phyloP scores from a whole-genome alignment of 2,329 filamentous ascomycete genomes.

The Fusarium sambucinum region DNA sequence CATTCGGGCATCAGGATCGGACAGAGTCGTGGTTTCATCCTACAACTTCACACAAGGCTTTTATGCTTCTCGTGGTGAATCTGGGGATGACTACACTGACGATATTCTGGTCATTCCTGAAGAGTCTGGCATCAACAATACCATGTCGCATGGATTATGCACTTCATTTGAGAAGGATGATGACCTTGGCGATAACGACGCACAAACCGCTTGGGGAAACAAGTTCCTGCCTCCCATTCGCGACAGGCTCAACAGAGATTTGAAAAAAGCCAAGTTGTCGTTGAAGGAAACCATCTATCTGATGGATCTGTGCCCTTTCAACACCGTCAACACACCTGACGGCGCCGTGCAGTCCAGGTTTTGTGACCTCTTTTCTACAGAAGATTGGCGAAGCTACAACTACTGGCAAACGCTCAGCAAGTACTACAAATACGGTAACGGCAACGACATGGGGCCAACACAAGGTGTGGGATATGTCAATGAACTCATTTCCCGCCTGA shows the following conservation, averaged over 20 bases:
- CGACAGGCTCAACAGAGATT: constrained; percentile 74
- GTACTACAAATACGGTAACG: constrained; percentile 83
- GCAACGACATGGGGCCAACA: constrained; percentile 82
- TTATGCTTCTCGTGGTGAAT: constrained; percentile 59
- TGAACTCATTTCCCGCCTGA: constrained; percentile 86
- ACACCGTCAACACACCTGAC: constrained; percentile 74
- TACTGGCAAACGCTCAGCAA: constrained; percentile 85
- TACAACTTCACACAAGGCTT: constrained; percentile 82
- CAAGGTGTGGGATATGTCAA: constrained; percentile 91
- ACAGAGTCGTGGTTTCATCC: constrained; percentile 80
- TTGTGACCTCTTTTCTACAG: constrained; percentile 77
- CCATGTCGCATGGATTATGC: constrained; percentile 80
- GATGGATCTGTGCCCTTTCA: constrained; percentile 92
- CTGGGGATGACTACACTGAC: constrained; percentile 61
- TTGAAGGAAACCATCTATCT: constrained; percentile 73
- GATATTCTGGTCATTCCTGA: constrained; percentile 78
- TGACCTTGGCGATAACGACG: constrained; percentile 61
- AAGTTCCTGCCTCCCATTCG: constrained; percentile 76
- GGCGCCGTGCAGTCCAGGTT: constrained; percentile 71
- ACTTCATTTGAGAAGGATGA: constrained; percentile 74
- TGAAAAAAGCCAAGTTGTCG: constrained; percentile 76
- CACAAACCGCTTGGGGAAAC: constrained; percentile 69
- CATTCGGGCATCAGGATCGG: constrained; percentile 75
- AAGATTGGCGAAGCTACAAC: constrained; percentile 83
- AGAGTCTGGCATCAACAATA: constrained; percentile 77